Evolutionary conservation across 495 filamentous ascomycete genomes (phyloP).

Genomic region (Jackrogersella multiformis): DNA sequence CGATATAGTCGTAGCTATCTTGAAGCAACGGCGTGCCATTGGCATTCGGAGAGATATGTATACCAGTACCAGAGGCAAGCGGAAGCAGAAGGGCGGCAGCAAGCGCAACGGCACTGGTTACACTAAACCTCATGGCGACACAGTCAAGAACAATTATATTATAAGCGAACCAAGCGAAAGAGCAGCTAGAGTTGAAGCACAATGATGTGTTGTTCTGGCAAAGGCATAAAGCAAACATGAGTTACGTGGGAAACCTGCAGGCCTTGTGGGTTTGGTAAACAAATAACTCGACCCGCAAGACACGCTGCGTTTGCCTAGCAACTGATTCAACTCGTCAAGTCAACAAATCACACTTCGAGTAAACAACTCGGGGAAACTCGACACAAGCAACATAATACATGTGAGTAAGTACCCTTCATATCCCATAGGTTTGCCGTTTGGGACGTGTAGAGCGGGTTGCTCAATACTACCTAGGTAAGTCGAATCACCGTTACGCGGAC

Average conservation of each 20-base stretch:
- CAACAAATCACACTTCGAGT: too few species aligned
- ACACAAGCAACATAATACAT: too few species aligned
- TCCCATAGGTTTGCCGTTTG: too few species aligned
- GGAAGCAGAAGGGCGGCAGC: constrained; percentile 21
- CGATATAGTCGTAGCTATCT: constrained; percentile 58
- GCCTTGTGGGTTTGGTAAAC: constrained; percentile 7
- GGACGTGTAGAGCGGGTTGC: too few species aligned
- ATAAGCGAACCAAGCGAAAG: background rate
- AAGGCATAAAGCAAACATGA: background rate
- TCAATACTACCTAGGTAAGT: too few species aligned
- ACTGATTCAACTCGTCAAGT: background rate
- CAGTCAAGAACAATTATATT: background rate
- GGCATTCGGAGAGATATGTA: constrained; percentile 16
- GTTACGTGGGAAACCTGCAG: background rate
- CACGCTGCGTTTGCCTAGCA: background rate
- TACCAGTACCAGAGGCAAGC: constrained; percentile 2
- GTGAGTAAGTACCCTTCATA: too few species aligned
- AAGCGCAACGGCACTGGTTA: constrained; percentile 2
- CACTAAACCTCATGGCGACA: constrained; percentile 8
- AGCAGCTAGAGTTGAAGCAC: background rate
- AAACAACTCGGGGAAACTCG: too few species aligned
- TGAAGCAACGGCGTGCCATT: constrained; percentile 29
- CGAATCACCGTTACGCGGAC: too few species aligned
- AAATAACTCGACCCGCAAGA: constrained; percentile 7
- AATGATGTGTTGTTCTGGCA: background rate